Evolutionary conservation across 1,284 basidiomycete species (phyloP), one percentile per base, ranked within the genome.

Genomic region (Ceratobasidium sp.): DNA sequence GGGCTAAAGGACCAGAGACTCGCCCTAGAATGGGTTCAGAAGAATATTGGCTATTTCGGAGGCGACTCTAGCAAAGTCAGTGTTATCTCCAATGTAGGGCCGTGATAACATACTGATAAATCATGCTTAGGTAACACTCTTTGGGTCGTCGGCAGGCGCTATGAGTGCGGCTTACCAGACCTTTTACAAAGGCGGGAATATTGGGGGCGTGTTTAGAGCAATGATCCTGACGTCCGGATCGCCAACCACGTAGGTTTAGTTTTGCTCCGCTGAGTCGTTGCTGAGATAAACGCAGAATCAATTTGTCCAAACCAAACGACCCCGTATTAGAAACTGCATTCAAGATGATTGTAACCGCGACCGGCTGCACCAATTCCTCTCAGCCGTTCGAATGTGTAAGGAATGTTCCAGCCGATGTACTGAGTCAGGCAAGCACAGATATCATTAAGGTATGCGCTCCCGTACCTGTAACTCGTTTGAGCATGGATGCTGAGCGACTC

Each of bases 11-110:
- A 88, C 77, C 83, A 86, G 72, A 79, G 82, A 3, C 79, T 83
- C 24, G 84, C 82, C 0, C 79, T 88, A 5, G 78, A 85, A 75
- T 88, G 86, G 86, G 83, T 87, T 0, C 82, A 84, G 47, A 71
- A 82, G 73, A 83, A 87, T 76, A 85, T 87, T 63, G 78, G 78
- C 41, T 79, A 79, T 1, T 87, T 86, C 74, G 86, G 86, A 2
- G 87, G 87, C 27, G 82, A 87, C 77, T 78, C 80, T 8, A 73
- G 76, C 41, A 83, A 83, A 77, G 83, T 78, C 24, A 74, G 67
- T 29, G 64, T 27, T 17, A 1, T 2, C 36, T 4, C 36, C 36
- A 41, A 41, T 41, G 6, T 17, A 14, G 8, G 31, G 27, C 33
- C 19, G 8, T 33, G 0, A 14, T 15, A 36, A 31, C 15, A 5